These are phyloP conservation scores for Talaromyces rugulosus DNA, from an alignment of 2,329 filamentous ascomycete species.

Conservation along the genomic window DNA sequence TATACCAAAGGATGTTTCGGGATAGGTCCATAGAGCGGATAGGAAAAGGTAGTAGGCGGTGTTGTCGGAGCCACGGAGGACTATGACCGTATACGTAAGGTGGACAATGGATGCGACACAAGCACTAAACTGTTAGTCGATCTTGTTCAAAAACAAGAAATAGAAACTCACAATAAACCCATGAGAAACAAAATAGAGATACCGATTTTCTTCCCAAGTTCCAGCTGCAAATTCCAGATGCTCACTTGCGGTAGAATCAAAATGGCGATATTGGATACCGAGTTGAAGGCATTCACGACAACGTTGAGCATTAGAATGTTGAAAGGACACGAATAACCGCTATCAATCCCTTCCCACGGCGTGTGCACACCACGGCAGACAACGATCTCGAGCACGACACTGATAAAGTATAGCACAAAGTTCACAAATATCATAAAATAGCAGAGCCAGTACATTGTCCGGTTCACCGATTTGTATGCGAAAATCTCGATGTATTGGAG, in stretches of 20 bases:
- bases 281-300: background rate
- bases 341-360: background rate
- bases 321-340: background rate
- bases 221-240: conserved; percentile 4
- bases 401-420: background rate
- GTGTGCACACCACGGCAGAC: background rate
- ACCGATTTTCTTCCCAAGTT: background rate
- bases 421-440: background rate
- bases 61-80: background rate
- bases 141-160: background rate
- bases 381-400: background rate
- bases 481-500: conserved; percentile 5
- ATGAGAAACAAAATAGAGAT: conserved; percentile 3
- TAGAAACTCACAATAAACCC: background rate
- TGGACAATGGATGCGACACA: background rate
- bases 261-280: conserved; percentile 1
- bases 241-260: conserved; percentile 3
- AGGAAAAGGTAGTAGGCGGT: background rate
- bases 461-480: background rate
- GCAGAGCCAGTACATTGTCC: conserved; percentile 1
- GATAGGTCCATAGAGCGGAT: background rate
- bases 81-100: background rate
- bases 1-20: background rate
- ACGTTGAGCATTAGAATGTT: background rate
- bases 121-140: background rate